Evolutionary conservation across 768 basidiomycete genomes (phyloP), one percentile per base, ranked within the genome.

Genomic region (Lactarius tabidus): DNA sequence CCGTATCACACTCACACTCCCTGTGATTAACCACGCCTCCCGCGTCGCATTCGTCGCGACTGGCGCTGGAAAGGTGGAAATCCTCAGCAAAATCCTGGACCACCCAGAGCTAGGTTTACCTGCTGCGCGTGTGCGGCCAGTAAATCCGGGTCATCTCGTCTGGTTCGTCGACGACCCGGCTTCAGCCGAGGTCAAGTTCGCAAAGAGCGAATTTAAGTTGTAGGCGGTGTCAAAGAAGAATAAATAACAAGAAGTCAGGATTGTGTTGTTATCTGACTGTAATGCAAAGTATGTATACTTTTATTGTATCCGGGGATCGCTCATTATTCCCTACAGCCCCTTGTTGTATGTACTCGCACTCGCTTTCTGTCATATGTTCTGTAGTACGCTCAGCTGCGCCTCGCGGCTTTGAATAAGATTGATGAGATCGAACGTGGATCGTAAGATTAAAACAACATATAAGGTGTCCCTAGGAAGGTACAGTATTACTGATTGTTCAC

Each of bases 151-250:
- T 35, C 88, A 90, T 60, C 81, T 97, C 36, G 95, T 87, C 76
- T 98, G 95, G 95, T 98, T 98, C 77, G 87, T 91, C 39, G 95
- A 98, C 77, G 87, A 93, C 56, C 87, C 86, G 9, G 95, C 97
- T 2, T 81, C 87, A 10, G 77, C 77, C 52, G 85, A 87, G 69
- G 81, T 89, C 35, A 71, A 79, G 71, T 89, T 85, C 72, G 75
- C 81, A 15, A 81, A 77, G 75, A 82, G 84, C 4, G 68, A 79
- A 18, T 85, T 89, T 77, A 84, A 84, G 74, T 72, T 87, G 67
- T 89, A 76, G 76, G 20, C 5, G 28, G 20, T 43, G 58, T 28
- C n/a, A 20, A 54, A 28, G 43, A 20, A 63, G 45, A 33, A 51
- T 57, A 57, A 59, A 39, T 57, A 55, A 55, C 57, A 39, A 54